phyloP scores from a whole-genome alignment of 202 grass and related monocot species.

The Setaria italica region DNA sequence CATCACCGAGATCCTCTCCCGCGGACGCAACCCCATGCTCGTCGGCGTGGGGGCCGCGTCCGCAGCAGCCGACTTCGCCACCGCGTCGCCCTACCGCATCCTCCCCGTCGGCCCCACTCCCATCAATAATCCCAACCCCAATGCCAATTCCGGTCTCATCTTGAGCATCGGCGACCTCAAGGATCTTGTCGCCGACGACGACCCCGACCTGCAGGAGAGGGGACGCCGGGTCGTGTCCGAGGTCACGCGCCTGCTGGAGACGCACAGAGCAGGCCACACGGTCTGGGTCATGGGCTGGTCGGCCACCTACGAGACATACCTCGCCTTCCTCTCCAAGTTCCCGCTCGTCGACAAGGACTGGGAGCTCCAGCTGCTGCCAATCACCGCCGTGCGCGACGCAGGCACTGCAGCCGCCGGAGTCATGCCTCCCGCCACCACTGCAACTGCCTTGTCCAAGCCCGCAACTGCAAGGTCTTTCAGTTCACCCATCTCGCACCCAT shows the following conservation, averaged over 20 bases:
- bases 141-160: constrained; percentile 48
- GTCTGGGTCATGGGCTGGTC: constrained; percentile 94
- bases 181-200: constrained; percentile 49
- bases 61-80: constrained; percentile 59
- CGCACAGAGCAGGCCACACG: constrained; percentile 34
- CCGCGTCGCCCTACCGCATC: constrained; percentile 55
- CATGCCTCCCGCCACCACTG: constrained; percentile 38
- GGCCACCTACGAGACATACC: constrained; percentile 84
- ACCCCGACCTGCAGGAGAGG: constrained; percentile 43
- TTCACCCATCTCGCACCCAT: constrained; percentile 14
- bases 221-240: constrained; percentile 59
- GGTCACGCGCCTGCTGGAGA: constrained; percentile 82
- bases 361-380: constrained; percentile 88
- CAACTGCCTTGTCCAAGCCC: constrained; percentile 47
- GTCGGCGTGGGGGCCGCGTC: constrained; percentile 75
- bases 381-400: constrained; percentile 59
- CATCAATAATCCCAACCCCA: neutral
- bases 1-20: constrained; percentile 77
- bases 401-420: constrained; percentile 1
- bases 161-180: constrained; percentile 85
- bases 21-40: constrained; percentile 84
- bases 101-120: constrained; percentile 34
- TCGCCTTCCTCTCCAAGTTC: constrained; percentile 88
- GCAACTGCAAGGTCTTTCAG: constrained; percentile 40
- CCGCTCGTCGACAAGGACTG: constrained; percentile 93